phyloP scores from a whole-genome alignment of 73 alveolate genomes.

The Symbiodinium pilosum region DNA sequence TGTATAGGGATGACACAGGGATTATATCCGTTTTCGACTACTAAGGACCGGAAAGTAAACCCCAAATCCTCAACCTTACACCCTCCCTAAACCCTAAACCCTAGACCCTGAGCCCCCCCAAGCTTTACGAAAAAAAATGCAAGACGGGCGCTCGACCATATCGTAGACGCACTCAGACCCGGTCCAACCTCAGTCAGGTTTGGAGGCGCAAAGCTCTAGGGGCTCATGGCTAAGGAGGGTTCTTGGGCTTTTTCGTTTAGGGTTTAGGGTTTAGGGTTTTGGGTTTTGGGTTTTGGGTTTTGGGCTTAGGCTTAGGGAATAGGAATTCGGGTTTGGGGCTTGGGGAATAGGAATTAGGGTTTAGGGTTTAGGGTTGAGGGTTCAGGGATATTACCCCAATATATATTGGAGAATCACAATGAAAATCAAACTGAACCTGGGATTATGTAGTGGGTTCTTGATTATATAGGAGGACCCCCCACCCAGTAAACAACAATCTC shows the following conservation, averaged over 20 bases:
- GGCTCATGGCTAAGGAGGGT: neutral
- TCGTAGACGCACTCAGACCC: slow-evolving; percentile 86
- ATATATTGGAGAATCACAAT: too few relatives aligned
- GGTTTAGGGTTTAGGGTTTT: neutral
- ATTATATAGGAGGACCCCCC: too few relatives aligned
- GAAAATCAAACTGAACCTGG: too few relatives aligned
- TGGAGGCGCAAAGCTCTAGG: neutral
- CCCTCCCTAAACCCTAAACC: neutral
- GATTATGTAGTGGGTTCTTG: too few relatives aligned
- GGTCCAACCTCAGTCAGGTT: slow-evolving; percentile 30
- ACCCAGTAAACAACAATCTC: too few relatives aligned
- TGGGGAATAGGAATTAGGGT: neutral
- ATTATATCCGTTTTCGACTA: too few relatives aligned
- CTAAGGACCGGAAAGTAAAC: too few relatives aligned
- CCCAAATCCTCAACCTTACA: neutral
- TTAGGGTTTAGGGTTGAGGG: neutral
- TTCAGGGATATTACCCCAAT: too few relatives aligned
- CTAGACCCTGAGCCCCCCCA: neutral
- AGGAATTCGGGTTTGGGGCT: neutral
- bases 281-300: neutral
- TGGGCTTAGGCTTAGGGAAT: neutral
- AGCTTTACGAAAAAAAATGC: neutral
- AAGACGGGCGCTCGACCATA: slow-evolving; percentile 64
- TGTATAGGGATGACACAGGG: too few relatives aligned
- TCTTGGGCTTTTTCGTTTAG: neutral